Percentiles rank a stretch among this genome's conserved stretches.
phyloP scores from a whole-genome alignment of 306 rosid species.

The Carpinus viminea region DNA sequence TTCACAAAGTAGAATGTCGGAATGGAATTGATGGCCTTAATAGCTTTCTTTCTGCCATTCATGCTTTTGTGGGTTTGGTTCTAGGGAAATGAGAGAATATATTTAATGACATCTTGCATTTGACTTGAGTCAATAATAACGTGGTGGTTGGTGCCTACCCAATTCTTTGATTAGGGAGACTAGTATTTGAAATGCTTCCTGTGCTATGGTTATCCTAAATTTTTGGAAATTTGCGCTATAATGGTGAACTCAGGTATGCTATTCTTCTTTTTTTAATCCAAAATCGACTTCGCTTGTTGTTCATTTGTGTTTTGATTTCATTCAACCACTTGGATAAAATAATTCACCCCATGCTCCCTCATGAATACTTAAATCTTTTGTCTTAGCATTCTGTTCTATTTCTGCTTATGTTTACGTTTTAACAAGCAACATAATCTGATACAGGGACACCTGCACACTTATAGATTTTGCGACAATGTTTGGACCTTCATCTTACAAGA shows the following conservation, averaged over 20 bases:
- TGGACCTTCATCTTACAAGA: constrained; percentile 93
- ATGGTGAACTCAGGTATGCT: neutral
- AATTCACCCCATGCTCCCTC: neutral
- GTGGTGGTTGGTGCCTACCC: neutral
- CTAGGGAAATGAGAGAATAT: neutral
- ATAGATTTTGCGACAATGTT: constrained; percentile 93
- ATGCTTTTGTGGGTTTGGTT: neutral
- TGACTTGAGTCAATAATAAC: neutral
- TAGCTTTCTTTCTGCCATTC: neutral
- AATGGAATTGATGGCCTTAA: neutral
- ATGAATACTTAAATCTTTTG: neutral
- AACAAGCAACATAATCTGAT: neutral
- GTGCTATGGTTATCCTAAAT: neutral
- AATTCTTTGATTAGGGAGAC: neutral
- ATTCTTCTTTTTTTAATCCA: neutral
- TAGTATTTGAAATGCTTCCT: neutral
- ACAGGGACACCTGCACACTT: constrained; percentile 98
- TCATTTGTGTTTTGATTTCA: neutral
- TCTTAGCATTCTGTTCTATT: neutral
- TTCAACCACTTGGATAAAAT: neutral
- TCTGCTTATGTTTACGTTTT: neutral
- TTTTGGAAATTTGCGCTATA: neutral
- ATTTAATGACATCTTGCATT: neutral
- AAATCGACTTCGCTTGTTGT: neutral
- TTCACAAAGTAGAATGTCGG: neutral